Evolutionary conservation across 371 early-diverging fungal genomes (phyloP), one percentile per base, ranked within the genome.

Genomic region (Fennellomyces sp.): DNA sequence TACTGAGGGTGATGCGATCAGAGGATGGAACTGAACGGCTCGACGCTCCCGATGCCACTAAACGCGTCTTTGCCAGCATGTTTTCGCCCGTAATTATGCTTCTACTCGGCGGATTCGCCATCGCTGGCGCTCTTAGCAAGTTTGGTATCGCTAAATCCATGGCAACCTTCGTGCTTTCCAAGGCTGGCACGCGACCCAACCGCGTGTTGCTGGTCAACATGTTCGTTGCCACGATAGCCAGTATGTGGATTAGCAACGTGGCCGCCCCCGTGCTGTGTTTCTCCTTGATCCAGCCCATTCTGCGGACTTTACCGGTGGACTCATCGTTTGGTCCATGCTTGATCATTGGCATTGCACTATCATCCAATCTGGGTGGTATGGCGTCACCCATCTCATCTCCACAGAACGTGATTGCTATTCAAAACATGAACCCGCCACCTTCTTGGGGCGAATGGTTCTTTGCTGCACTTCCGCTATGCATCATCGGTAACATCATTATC

Each of bases 191-290:
- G 12, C 80, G 83, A 17, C 95, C 97, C 10, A 84, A 82, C 47
- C 75, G 76, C 11, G 96, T 97, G 3, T 73, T 98, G 12, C 76
- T 98, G 31, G 93, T 94, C 26, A 94, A 91, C 60, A 97, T 98
- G 96, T 75, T 95, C 50, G 95, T 98, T 2, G 94, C 95, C 17
- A 94, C 96, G 1, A 82, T 98, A 66, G 91, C 94, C 3, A 92
- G 93, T 76, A 97, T 97, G 97, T 96, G 95, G 96, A 97, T 97
- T 65, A 89, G 89, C 52, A 98, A 98, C 66, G 98, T 98, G 4
- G 98, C 98, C 4, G 96, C 98, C 0, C 98, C 98, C 13, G 97
- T 97, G 10, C 82, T 98, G 23, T 98, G 98, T 76, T 96, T 97
- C 65, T 94, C 95, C 27, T 73, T 98, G 60, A 92, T 97, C 52